Evolutionary conservation across 805 yeast species (phyloP).

Genomic region (Starmerella bacillaris): DNA sequence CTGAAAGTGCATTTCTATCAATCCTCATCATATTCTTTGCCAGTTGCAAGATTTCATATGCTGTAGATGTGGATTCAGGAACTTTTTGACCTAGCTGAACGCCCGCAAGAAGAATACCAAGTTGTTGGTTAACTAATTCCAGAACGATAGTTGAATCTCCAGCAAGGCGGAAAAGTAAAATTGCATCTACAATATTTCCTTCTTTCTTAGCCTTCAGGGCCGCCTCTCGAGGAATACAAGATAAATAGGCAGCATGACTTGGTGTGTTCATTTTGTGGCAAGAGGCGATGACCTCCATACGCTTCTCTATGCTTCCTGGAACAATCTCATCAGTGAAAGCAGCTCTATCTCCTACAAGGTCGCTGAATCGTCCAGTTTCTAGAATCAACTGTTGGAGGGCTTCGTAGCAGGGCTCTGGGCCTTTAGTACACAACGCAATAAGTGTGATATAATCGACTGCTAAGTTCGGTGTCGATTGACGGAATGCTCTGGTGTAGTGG

Average conservation of each 20-base stretch:
- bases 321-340: slow-evolving; percentile 38
- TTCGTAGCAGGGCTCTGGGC: slow-evolving; percentile 41
- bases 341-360: slow-evolving; percentile 67
- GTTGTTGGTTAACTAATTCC: slow-evolving; percentile 47
- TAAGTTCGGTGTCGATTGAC: slow-evolving; percentile 68
- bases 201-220: slow-evolving; percentile 81
- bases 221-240: slow-evolving; percentile 62
- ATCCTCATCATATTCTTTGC: slow-evolving; percentile 25
- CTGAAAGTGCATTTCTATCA: slow-evolving; percentile 31
- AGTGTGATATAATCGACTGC: slow-evolving; percentile 78
- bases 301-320: slow-evolving; percentile 70
- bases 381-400: slow-evolving; percentile 69
- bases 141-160: slow-evolving; percentile 76
- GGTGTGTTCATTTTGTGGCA: slow-evolving; percentile 11
- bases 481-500: slow-evolving; percentile 64
- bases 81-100: slow-evolving; percentile 50
- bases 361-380: slow-evolving; percentile 67
- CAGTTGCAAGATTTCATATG: slow-evolving; percentile 21
- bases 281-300: slow-evolving; percentile 32
- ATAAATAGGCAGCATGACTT: slow-evolving; percentile 42
- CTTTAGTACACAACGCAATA: slow-evolving; percentile 38
- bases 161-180: slow-evolving; percentile 68
- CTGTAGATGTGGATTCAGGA: slow-evolving; percentile 15
- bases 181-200: slow-evolving; percentile 71
- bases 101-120: slow-evolving; percentile 60